A percentile compares a stretch with the other conserved stretches of the same genome.
phyloP scores from a whole-genome alignment of 129 eudicot genomes.

The Arctium lappa region DNA sequence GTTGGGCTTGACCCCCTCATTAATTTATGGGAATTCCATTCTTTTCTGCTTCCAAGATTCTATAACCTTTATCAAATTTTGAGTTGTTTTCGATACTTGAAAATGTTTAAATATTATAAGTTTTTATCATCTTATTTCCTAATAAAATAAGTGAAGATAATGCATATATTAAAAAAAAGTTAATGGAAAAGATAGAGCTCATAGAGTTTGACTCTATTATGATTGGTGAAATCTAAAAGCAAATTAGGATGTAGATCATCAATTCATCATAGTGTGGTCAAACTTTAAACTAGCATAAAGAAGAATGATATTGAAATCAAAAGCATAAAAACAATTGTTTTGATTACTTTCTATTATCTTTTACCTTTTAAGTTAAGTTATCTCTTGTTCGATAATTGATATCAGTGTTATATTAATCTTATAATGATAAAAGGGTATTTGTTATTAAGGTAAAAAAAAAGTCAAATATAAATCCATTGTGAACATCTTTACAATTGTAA shows the following conservation, averaged over 20 bases:
- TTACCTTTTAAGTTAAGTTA: background rate
- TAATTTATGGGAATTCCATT: background rate
- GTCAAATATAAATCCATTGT: background rate
- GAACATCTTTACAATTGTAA: background rate
- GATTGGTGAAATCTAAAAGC: background rate
- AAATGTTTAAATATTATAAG: background rate
- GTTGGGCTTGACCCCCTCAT: slow-evolving; percentile 5
- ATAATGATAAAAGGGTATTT: background rate
- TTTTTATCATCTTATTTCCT: background rate
- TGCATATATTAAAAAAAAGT: background rate
- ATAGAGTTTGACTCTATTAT: background rate
- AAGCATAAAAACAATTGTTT: background rate
- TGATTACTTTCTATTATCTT: background rate
- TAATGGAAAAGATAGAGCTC: background rate
- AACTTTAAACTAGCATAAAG: background rate
- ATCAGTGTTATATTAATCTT: background rate
- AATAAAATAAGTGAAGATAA: background rate
- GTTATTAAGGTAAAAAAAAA: background rate
- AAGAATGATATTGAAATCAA: background rate
- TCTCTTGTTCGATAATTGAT: background rate
- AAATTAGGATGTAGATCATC: background rate
- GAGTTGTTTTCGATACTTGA: background rate
- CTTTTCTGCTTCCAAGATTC: slow-evolving; percentile 9
- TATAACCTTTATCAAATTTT: background rate
- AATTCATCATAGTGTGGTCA: background rate